Evolutionary conservation across 306 rosid genomes (phyloP).

Genomic region (Lupinus albus): DNA sequence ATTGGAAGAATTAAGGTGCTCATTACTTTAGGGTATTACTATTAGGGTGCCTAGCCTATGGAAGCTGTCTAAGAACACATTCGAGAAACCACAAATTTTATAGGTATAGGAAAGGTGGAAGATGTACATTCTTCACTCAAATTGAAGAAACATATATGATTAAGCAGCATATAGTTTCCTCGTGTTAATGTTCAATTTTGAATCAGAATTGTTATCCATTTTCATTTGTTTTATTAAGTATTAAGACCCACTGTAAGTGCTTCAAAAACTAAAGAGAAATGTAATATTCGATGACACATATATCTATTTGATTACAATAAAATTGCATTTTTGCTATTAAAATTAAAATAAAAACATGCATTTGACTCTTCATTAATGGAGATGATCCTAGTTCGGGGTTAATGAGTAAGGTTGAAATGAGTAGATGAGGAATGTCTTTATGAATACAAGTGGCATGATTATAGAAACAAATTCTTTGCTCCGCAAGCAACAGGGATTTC

Average conservation of each 20-base stretch:
- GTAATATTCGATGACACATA: too few species aligned
- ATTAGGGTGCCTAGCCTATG: too few species aligned
- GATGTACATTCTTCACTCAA: slow-evolving; percentile 10
- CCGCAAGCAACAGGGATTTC: slow-evolving; percentile 58
- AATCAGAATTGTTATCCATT: slow-evolving; percentile 20
- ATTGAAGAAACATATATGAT: background rate
- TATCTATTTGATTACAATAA: too few species aligned
- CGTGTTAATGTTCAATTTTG: slow-evolving; percentile 9
- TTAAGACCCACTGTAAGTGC: too few species aligned
- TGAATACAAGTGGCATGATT: slow-evolving; percentile 53
- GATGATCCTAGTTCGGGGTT: too few species aligned
- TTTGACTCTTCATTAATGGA: too few species aligned
- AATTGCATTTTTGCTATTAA: too few species aligned
- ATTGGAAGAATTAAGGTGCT: too few species aligned
- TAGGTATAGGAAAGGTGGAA: background rate
- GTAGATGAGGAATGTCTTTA: slow-evolving; percentile 53
- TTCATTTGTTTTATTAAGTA: background rate
- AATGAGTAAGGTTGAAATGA: slow-evolving; percentile 43
- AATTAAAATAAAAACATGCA: too few species aligned
- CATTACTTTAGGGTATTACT: too few species aligned
- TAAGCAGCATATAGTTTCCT: background rate
- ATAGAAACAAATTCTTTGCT: slow-evolving; percentile 55
- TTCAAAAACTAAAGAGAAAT: too few species aligned
- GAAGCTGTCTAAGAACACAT: background rate
- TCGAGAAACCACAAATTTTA: background rate